Percentiles rank a stretch among this genome's conserved stretches.
These are phyloP conservation scores for Peniophora sp. DNA, from an alignment of 1,284 basidiomycete genomes.

Conservation along the genomic window DNA sequence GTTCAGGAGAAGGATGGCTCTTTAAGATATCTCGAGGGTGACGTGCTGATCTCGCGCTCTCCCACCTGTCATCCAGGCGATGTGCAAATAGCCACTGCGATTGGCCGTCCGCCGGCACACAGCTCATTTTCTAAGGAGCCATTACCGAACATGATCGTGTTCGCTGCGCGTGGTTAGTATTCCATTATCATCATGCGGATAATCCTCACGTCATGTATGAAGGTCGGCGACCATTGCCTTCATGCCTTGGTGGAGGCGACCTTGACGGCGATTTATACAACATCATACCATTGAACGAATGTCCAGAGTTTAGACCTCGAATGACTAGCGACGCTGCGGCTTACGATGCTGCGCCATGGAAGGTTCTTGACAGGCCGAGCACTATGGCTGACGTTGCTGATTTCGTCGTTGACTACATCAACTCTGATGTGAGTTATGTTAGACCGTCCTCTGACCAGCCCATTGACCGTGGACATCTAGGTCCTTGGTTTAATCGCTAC, in stretches of 20 bases:
- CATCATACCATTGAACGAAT: conserved; percentile 26
- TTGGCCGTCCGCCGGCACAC: conserved; percentile 45
- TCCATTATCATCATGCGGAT: background rate
- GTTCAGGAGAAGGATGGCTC: conserved; percentile 32
- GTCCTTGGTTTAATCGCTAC: conserved; percentile 54
- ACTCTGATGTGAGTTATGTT: conserved; percentile 41
- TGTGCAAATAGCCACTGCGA: conserved; percentile 50
- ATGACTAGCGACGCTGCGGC: conserved; percentile 32
- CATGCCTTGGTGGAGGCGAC: conserved; percentile 58
- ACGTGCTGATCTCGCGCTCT: conserved; percentile 50
- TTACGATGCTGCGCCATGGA: conserved; percentile 43
- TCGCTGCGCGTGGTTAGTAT: conserved; percentile 40
- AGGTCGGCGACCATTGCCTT: conserved; percentile 53
- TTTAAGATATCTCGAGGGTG: conserved; percentile 44
- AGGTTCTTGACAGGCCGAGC: conserved; percentile 41
- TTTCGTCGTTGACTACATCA: conserved; percentile 68
- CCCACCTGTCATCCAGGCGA: conserved; percentile 66
- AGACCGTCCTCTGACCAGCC: background rate
- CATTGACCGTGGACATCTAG: conserved; percentile 18
- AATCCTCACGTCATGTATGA: background rate
- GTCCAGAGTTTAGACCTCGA: conserved; percentile 22
- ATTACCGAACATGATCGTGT: conserved; percentile 49
- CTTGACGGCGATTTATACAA: conserved; percentile 45
- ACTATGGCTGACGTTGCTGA: conserved; percentile 66
- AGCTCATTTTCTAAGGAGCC: conserved; percentile 46